Base-by-base conservation (phyloP, 352 stramenopile genomes). In the Pythium scleroteichum region DNA sequence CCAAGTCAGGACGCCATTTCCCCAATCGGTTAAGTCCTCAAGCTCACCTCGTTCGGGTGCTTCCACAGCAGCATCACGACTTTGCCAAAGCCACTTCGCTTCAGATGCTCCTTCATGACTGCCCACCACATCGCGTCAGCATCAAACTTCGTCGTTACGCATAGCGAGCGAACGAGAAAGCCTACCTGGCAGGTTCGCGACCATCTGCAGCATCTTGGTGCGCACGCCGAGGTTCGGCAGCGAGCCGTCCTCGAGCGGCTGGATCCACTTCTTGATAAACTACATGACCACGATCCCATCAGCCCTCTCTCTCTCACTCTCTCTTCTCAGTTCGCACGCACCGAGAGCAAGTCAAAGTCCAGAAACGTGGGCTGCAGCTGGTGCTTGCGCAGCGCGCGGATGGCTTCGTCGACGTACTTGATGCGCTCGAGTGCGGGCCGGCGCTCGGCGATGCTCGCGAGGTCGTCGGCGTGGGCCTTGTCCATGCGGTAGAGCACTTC, bases 251-350 rank as follows among this genome's bases (percentile, higher is more conserved):
- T 94, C 87, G 38, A 94, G 46, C 23, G 87, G 87, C 56, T 94
- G 85, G 38, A 95, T 95, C 87, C 87, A 95, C 59, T 94, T 94
- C 68, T 93, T 95, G 50, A 95, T 82, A 62, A 95, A 88, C 85
- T 95, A 40, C 38, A 62, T 46, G 20, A 33, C 23, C 13, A 14
- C 16, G 13, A 60, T 7, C n/a, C 35, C 10, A 35, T 13, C 51
- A 19, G 23, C 19, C 6, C 45, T 8, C 29, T 7, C 50, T 44
- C 49, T 62, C 16, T 45, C 39, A 47, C n/a, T 32, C 8, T 35
- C 46, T 54, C 32, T 33, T 10, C 38, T 32, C 32, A 9, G n/a
- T 48, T 23, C n/a, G n/a, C 1, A 71, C 74, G 17, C 33, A 58
- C 86, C 69, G 82, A 92, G 12, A 95, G 76, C 39, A 95, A 59